These are phyloP conservation scores for Arabidopsis thaliana DNA, from an alignment of 345 rosid species.

Conservation along the genomic window DNA sequence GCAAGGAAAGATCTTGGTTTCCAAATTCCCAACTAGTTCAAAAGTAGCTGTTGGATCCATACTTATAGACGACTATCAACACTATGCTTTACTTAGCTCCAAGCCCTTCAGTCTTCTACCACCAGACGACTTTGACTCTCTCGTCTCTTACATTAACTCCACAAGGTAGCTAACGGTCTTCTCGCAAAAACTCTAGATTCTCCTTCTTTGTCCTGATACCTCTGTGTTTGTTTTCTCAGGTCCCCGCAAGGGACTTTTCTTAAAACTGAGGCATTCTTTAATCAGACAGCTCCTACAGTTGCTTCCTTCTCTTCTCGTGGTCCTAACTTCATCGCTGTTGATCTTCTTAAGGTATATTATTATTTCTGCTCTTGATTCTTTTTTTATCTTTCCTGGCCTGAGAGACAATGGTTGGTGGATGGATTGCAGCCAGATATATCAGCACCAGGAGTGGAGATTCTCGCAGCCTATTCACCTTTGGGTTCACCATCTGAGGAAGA, in stretches of 20 bases:
- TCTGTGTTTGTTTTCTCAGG: conserved; percentile 17
- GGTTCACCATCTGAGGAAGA: background rate
- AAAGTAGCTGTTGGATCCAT: conserved; percentile 37
- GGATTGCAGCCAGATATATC: conserved; percentile 52
- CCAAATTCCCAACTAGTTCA: background rate
- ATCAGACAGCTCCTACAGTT: conserved; percentile 38
- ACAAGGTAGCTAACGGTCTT: conserved; percentile 35
- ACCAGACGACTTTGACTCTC: background rate
- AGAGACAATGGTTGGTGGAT: background rate
- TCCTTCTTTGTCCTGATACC: background rate
- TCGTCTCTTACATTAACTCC: conserved; percentile 42
- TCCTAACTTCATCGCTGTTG: conserved; percentile 22
- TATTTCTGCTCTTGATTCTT: background rate
- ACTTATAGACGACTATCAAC: background rate
- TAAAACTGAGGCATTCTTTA: conserved; percentile 32
- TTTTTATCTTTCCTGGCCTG: background rate
- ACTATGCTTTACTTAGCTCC: conserved; percentile 1
- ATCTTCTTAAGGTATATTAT: conserved; percentile 32
- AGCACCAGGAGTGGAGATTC: conserved; percentile 54
- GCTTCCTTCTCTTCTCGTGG: conserved; percentile 47
- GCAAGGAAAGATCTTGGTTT: conserved; percentile 40
- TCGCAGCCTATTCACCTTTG: conserved; percentile 51
- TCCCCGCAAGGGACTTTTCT: conserved; percentile 32
- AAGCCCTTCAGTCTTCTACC: conserved; percentile 28
- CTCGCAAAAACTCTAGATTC: background rate